Conservation (phyloP, 179 eudicot genomes). For the Actinidia arguta region DNA sequence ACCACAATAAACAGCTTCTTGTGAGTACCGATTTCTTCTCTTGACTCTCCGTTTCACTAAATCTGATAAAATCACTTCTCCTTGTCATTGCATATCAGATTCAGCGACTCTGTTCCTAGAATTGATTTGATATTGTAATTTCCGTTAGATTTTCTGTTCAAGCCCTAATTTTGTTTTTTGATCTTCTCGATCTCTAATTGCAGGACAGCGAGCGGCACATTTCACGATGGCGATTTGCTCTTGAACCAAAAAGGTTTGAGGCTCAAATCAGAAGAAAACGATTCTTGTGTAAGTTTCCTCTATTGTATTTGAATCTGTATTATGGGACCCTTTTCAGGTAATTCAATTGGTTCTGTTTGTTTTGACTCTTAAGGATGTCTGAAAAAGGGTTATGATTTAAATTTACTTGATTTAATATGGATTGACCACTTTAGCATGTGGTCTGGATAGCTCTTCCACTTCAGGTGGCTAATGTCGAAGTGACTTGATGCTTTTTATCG, state of each 20-base stretch:
- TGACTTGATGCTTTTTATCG: neutral
- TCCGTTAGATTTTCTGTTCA: neutral
- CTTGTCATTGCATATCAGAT: neutral
- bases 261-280: constrained; percentile 64
- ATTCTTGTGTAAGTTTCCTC: constrained; percentile 53
- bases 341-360: neutral
- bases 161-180: neutral
- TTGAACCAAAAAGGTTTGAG: constrained; percentile 84
- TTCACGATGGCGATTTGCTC: constrained; percentile 91
- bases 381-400: neutral
- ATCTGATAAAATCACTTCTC: constrained; percentile 13
- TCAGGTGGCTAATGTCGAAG: neutral
- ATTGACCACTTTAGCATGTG: neutral
- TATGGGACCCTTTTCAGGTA: neutral
- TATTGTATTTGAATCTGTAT: neutral
- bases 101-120: neutral
- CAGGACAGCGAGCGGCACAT: constrained; percentile 97
- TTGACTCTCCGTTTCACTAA: neutral
- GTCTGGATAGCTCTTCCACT: neutral
- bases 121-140: neutral
- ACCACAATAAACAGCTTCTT: constrained; percentile 75
- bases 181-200: constrained; percentile 9
- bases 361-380: neutral
- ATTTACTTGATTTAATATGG: neutral
- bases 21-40: constrained; percentile 34